phyloP scores from a whole-genome alignment of 495 filamentous ascomycete genomes.

The Pyronema omphalodes region DNA sequence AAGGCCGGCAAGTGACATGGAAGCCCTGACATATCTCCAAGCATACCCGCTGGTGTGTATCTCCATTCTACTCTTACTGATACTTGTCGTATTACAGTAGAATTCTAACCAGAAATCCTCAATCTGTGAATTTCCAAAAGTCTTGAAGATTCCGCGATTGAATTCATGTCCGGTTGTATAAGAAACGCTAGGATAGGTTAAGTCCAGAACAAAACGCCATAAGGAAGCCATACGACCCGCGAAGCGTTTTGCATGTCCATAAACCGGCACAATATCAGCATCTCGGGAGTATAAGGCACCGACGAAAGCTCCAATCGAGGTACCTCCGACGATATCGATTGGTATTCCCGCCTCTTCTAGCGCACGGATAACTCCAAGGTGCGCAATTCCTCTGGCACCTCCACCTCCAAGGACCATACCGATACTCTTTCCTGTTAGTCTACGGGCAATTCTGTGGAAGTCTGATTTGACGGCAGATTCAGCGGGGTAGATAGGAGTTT shows the following conservation, averaged over 20 bases:
- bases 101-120: conserved; percentile 98
- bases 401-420: conserved; percentile 88
- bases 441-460: conserved; percentile 78
- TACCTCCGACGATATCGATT: conserved; percentile 89
- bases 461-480: conserved; percentile 91
- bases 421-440: conserved; percentile 85
- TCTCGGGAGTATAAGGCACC: conserved; percentile 90
- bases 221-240: conserved; percentile 90
- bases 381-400: conserved; percentile 75
- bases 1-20: conserved; percentile 86
- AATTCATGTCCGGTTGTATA: conserved; percentile 98
- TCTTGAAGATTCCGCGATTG: conserved; percentile 97
- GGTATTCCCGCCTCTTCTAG: conserved; percentile 93
- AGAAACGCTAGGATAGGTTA: conserved; percentile 80
- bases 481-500: conserved; percentile 74
- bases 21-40: conserved; percentile 89
- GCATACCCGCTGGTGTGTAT: conserved; percentile 90
- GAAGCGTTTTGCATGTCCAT: conserved; percentile 90
- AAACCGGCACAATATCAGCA: conserved; percentile 92
- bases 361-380: conserved; percentile 83
- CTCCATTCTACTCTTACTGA: conserved; percentile 71
- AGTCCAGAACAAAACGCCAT: conserved; percentile 88
- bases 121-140: conserved; percentile 87
- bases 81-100: conserved; percentile 98
- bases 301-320: conserved; percentile 95